Evolutionary conservation across 495 filamentous ascomycete genomes (phyloP).

Genomic region (Talaromyces proteolyticus): DNA sequence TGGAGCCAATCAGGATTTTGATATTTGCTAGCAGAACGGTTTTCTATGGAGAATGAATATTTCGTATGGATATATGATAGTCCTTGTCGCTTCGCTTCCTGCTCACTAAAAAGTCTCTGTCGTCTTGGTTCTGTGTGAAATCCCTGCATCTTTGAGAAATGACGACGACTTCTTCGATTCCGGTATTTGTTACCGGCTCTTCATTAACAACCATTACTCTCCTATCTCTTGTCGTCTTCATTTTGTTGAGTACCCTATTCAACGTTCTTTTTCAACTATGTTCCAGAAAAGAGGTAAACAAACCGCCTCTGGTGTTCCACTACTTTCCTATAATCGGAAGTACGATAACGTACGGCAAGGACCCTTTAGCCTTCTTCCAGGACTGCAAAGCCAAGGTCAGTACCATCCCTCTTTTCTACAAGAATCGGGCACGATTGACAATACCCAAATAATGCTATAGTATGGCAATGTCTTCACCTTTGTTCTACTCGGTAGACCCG

Average conservation of each 20-base stretch:
- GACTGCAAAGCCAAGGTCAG: slow-evolving; percentile 46
- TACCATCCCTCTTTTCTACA: neutral
- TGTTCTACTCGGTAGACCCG: slow-evolving; percentile 57
- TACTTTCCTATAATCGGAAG: slow-evolving; percentile 58
- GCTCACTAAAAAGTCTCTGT: no score
- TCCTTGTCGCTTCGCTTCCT: no score
- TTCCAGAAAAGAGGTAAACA: slow-evolving; percentile 53
- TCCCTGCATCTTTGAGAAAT: no score
- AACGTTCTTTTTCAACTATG: slow-evolving; percentile 69
- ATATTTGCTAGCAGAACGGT: no score
- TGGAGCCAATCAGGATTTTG: neutral
- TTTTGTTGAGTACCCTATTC: slow-evolving; percentile 20
- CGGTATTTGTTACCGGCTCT: no score
- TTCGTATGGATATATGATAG: no score
- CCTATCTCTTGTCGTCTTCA: slow-evolving; percentile 4
- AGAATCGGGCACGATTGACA: slow-evolving; percentile 12
- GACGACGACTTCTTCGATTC: no score
- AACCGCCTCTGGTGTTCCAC: slow-evolving; percentile 61
- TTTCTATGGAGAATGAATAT: no score
- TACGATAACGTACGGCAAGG: slow-evolving; percentile 59
- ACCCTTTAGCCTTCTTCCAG: slow-evolving; percentile 59
- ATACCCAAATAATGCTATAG: slow-evolving; percentile 17
- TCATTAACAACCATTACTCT: neutral
- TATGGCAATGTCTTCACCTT: slow-evolving; percentile 65
- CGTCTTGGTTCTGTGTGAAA: no score